These are phyloP conservation scores for Clohesyomyces aquaticus DNA, from an alignment of 495 filamentous ascomycete genomes.

Conservation along the genomic window DNA sequence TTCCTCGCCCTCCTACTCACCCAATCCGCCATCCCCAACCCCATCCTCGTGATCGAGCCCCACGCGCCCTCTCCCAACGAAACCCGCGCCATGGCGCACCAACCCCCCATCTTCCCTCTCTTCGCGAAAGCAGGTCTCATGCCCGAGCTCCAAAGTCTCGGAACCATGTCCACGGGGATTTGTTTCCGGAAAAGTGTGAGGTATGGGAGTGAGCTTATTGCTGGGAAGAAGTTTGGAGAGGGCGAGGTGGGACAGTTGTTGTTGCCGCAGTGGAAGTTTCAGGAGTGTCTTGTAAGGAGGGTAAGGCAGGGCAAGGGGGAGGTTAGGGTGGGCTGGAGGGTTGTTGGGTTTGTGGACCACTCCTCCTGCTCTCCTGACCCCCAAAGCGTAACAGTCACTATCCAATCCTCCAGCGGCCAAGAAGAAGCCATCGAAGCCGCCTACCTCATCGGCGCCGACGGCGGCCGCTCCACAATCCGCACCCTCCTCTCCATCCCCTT, in stretches of 20 bases:
- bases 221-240: constrained; percentile 3
- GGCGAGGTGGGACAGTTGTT: constrained; percentile 17
- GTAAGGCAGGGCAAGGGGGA: constrained; percentile 10
- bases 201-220: no score
- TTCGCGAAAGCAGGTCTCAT: no score
- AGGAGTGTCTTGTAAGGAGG: constrained; percentile 14
- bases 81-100: no score
- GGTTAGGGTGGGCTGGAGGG: constrained; percentile 13
- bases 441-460: constrained; percentile 30
- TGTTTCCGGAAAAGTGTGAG: no score
- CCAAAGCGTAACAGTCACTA: neutral
- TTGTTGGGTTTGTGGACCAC: constrained; percentile 1
- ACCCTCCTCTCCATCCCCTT: neutral
- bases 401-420: neutral
- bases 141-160: no score
- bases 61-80: neutral
- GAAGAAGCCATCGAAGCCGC: constrained; percentile 1
- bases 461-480: constrained; percentile 8
- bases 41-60: constrained; percentile 10
- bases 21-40: constrained; percentile 28
- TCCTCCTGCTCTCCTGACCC: neutral
- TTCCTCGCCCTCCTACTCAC: constrained; percentile 33
- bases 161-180: no score
- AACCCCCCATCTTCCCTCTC: no score
- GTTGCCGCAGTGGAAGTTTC: constrained; percentile 28